These are phyloP conservation scores for Penstemon newberryi DNA, from an alignment of 257 asterid species.

Conservation along the genomic window DNA sequence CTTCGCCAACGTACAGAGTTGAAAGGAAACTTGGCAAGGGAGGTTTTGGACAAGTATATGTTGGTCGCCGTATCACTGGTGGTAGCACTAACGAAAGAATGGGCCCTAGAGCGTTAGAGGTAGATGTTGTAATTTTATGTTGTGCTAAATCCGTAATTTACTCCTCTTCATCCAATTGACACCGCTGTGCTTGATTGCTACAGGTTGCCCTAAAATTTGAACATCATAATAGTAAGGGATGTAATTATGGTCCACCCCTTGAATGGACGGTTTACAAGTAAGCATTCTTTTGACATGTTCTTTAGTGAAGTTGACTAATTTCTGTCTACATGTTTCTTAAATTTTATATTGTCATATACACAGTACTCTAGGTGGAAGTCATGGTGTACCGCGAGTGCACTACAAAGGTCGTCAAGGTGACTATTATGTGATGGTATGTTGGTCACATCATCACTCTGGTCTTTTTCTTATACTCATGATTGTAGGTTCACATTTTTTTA, in stretches of 20 bases:
- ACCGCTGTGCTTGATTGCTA: conserved; percentile 13
- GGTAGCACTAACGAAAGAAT: conserved; percentile 47
- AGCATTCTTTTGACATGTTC: conserved; percentile 25
- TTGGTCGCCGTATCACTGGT: conserved; percentile 71
- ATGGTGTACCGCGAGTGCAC: conserved; percentile 90
- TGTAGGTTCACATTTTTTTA: not conserved
- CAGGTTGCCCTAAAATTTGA: conserved; percentile 92
- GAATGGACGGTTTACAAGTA: conserved; percentile 94
- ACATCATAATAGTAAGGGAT: conserved; percentile 83
- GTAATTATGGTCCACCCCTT: conserved; percentile 73
- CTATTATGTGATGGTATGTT: conserved; percentile 71
- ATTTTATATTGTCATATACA: conserved; percentile 23
- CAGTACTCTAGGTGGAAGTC: conserved; percentile 82
- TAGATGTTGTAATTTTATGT: conserved; percentile 23
- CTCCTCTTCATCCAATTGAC: conserved; percentile 9
- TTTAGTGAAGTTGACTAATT: conserved; percentile 15
- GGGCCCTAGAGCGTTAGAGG: conserved; percentile 69
- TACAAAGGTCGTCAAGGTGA: conserved; percentile 83
- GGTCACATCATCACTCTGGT: not conserved
- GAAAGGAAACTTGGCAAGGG: conserved; percentile 88
- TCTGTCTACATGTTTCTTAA: conserved; percentile 14
- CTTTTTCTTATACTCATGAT: conserved; percentile 8
- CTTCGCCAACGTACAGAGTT: conserved; percentile 62
- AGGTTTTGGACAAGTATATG: conserved; percentile 92
- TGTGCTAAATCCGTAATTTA: conserved; percentile 7